Base-by-base conservation (phyloP, 2,329 filamentous ascomycete genomes). In the Onygena corvina region DNA sequence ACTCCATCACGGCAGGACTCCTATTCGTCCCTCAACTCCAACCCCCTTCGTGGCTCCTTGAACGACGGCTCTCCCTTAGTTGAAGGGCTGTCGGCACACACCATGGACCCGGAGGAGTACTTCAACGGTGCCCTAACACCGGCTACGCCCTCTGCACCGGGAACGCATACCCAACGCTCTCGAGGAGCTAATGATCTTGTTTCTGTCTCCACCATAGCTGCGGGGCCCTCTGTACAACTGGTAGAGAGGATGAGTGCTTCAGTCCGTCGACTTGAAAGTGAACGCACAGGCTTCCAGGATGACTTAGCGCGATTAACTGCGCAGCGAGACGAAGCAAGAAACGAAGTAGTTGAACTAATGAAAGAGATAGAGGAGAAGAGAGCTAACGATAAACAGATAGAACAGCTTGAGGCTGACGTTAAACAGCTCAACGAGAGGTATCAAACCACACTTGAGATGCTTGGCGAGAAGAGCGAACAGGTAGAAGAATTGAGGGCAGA, bases 181-280 rank as follows among this genome's bases (percentile, higher is more conserved):
- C 80, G 82, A 51, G 79, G 83, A 4, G 76, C 85, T 52, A 84
- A 88, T 57, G 89, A 94, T 59, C 84, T 94, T 71, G 77, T 92
- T 25, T 93, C 86, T 1, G 85, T 86, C 4, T 94, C 88, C 0
- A 95, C 90, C 0, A 84, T 87, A 6, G 90, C 83, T 0, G 89
- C 90, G 0, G 92, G 92, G 0, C 92, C 92, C 0, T 90, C 84
- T 0, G 90, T 98, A 1, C 90, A 96, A 67, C 77, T 98, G 0
- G 89, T 98, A 12, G 92, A 96, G 68, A 80, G 90, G 48, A 94
- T 98, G 86, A 93, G 86, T 60, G 86, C 89, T 2, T 86, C 88
- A 0, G 89, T 98, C 38, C 84, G 92, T 7, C 80, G 90, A 4
- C 73, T 98, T 0, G 92, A 98, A 63, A 86, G 81, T 45, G 92